phyloP scores from a whole-genome alignment of 768 basidiomycete species.

The Hygrophoropsis aurantiaca region DNA sequence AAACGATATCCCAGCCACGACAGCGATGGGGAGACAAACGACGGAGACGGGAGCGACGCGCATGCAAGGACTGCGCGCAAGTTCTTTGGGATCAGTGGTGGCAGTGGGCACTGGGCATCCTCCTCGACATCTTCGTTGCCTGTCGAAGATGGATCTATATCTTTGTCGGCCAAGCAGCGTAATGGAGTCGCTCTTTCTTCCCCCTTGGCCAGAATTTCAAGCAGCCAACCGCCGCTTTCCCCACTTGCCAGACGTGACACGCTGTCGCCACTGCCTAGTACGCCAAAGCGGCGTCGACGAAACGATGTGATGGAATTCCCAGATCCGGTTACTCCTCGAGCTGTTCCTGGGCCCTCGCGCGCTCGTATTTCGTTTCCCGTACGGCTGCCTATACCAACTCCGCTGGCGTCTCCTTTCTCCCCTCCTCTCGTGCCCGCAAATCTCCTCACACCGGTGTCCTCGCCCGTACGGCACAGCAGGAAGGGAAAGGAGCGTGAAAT shows the following conservation, averaged over 20 bases:
- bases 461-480: constrained; percentile 9
- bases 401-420: background rate
- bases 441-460: constrained; percentile 26
- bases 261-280: too few relatives aligned
- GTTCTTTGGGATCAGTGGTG: constrained; percentile 48
- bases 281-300: too few relatives aligned
- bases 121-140: constrained; percentile 12
- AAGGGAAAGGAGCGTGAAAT: constrained; percentile 7
- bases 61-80: constrained; percentile 55
- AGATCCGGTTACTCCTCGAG: too few relatives aligned
- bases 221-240: constrained; percentile 13
- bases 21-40: constrained; percentile 43
- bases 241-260: background rate
- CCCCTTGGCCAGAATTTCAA: too few relatives aligned
- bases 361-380: too few relatives aligned
- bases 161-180: background rate
- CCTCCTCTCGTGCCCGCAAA: background rate
- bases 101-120: constrained; percentile 23
- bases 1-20: too few relatives aligned
- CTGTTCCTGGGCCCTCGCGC: too few relatives aligned
- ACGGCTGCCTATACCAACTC: background rate
- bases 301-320: too few relatives aligned
- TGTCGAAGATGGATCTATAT: too few relatives aligned
- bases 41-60: constrained; percentile 44
- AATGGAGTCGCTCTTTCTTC: background rate